Evolutionary conservation across 768 basidiomycete species (phyloP), one percentile per base, ranked within the genome.

Genomic region (Phylloporus scabripes): DNA sequence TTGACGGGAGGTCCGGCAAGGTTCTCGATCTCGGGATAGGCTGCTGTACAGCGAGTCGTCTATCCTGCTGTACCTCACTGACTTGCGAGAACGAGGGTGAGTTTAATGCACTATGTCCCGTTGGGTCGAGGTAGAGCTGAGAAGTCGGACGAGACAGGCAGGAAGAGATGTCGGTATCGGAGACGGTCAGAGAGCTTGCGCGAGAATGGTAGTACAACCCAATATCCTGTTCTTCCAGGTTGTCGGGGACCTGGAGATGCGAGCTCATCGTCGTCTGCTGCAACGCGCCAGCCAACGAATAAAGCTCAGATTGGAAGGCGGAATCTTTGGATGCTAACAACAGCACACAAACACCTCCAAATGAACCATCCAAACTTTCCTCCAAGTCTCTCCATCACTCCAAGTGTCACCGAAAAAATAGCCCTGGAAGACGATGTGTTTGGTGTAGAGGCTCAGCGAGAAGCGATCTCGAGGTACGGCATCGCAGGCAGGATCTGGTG

Each of bases 401-500:
- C 75, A 4, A 65, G 59, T 5, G 18, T 24, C 15, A 23, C 15
- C 3, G 26, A 34, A 0, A 51, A 42, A 14, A 7, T 1, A 40
- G 42, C 29, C 23, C 52, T 36, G 3, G 17, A 28, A n/a, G 34
- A 36, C 9, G 20, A 42, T 20, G 4, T 44, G 0, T 72, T 76
- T 31, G 62, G 67, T 23, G 50, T 54, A 18, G 57, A 55, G 41
- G 69, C 67, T 39, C 86, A 87, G 63, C 69, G 70, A 49, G 64
- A 72, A 14, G 80, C 85, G 5, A 92, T 92, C 46, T 66, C 72
- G 14, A 71, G 70, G 56, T 91, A 85, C 61, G 89, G 90, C 5
- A 92, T 93, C 48, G 91, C 89, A 7, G 87, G 89, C 28, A 74
- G 87, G 66, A 81, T 93, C 41, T 92, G 90, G 91, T 87, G 73